Evolutionary conservation across 208 protist genomes (phyloP).

Genomic region (Lotmaria passim): DNA sequence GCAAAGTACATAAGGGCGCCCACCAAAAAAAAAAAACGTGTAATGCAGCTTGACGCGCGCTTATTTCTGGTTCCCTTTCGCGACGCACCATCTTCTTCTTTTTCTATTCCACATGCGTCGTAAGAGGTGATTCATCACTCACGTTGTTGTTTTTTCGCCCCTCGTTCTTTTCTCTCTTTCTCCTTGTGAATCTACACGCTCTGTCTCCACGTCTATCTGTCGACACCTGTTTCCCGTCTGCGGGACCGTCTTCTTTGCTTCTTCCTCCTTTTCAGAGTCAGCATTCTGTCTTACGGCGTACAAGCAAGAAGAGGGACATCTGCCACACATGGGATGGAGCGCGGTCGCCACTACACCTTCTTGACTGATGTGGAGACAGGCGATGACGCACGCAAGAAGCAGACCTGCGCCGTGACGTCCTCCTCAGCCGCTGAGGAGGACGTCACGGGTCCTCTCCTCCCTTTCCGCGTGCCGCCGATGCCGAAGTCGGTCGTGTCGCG

Average conservation of each 20-base stretch:
- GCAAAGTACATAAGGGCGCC: no score
- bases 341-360: constrained; percentile 13
- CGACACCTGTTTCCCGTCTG: no score
- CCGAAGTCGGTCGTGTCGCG: constrained; percentile 23
- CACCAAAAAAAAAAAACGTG: not conserved
- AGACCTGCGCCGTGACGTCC: not conserved
- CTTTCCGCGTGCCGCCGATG: constrained; percentile 60
- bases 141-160: no score
- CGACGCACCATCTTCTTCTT: no score
- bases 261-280: not conserved
- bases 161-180: not conserved
- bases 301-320: no score
- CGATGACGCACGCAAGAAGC: not conserved
- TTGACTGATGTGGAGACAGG: constrained; percentile 32
- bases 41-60: no score
- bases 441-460: constrained; percentile 23
- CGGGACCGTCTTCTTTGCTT: not conserved
- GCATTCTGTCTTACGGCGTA: no score
- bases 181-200: not conserved
- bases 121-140: no score
- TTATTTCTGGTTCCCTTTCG: no score
- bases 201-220: not conserved
- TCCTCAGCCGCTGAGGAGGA: constrained; percentile 27
- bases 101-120: no score
- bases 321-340: not conserved